Evolutionary conservation across 345 rosid species (phyloP).

Genomic region (Dipteronia sinensis): DNA sequence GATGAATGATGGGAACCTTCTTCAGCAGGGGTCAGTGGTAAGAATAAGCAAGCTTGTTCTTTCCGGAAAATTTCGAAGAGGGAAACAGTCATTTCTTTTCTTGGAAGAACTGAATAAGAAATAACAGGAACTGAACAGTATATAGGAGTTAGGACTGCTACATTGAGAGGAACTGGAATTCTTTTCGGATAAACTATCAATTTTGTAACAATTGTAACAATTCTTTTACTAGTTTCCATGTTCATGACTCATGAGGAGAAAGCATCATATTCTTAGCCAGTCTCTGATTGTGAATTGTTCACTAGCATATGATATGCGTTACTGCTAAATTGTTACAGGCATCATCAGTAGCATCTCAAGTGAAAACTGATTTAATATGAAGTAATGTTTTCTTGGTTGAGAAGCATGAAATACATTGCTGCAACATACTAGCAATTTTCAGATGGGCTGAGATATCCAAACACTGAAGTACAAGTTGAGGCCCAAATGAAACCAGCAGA

Average conservation of each 20-base stretch:
- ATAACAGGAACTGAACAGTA: not conserved
- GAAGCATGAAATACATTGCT: too few relatives aligned
- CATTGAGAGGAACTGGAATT: not conserved
- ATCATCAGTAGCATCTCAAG: not conserved
- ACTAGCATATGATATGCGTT: not conserved
- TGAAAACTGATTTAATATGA: not conserved
- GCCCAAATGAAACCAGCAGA: not conserved
- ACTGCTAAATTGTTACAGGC: not conserved
- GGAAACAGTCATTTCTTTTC: not conserved
- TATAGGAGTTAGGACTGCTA: not conserved
- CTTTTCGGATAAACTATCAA: not conserved
- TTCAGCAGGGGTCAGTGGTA: too few relatives aligned
- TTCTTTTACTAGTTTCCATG: not conserved
- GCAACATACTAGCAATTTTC: too few relatives aligned
- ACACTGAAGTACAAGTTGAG: not conserved
- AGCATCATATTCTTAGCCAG: not conserved
- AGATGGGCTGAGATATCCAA: not conserved
- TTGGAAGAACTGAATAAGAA: not conserved
- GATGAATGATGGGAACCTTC: too few relatives aligned
- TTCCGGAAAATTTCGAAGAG: not conserved
- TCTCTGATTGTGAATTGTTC: not conserved
- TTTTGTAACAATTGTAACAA: too few relatives aligned
- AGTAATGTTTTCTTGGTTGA: not conserved
- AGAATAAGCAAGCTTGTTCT: not conserved
- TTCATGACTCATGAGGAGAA: not conserved